Base-by-base conservation (phyloP, 805 yeast species). In the Kodamaea jinghongensis region DNA sequence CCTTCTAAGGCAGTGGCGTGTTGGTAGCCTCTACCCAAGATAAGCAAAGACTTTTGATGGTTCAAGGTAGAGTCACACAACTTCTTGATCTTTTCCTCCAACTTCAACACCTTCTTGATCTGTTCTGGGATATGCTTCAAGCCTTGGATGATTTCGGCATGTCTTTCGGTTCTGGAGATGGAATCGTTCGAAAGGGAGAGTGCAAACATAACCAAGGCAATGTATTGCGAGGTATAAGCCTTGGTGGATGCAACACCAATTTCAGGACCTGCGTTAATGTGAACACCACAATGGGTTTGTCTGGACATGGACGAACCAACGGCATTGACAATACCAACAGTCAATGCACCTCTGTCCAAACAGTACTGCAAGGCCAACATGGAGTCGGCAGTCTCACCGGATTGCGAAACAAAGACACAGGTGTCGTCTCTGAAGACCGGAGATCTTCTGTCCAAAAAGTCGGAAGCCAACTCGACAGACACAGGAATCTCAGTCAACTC, bases 381-480 rank as follows among this genome's bases (percentile, higher is more conserved):
- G 6, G 96, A 81, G 65, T 93, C 99, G 25, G 98, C 98, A 38
- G 99, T 93, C 71, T 93, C 99, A 63, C 99, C 99, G 42, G 96
- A 86, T 70, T 93, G 99, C 7, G 98, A 93, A 17, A 93, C 99
- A 65, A 93, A 93, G 31, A 95, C 81, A 70, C 97, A 89, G 4
- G 96, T 88, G 63, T 93, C 99, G 65, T 93, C 99, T 71, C 99
- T 84, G 71, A 91, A 93, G 31, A 93, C 95, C n/a, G 98, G 98
- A 2, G 96, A 86, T 51, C 74, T 78, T 69, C 99, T 81, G 63
- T 93, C 99, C 56, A 93, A 73, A 68, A 90, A 90, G 61, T 90
- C 97, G 10, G 96, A 86, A 8, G 96, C 96, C 56, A 90, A 76
- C 62, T 90, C 97, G 28, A 90, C 95, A 31, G 86, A 70, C 5